Percentiles rank a stretch among this genome's conserved stretches.
Evolutionary conservation across 805 yeast genomes (phyloP).

Genomic region (Yamadazyma takamatsuzukensis): DNA sequence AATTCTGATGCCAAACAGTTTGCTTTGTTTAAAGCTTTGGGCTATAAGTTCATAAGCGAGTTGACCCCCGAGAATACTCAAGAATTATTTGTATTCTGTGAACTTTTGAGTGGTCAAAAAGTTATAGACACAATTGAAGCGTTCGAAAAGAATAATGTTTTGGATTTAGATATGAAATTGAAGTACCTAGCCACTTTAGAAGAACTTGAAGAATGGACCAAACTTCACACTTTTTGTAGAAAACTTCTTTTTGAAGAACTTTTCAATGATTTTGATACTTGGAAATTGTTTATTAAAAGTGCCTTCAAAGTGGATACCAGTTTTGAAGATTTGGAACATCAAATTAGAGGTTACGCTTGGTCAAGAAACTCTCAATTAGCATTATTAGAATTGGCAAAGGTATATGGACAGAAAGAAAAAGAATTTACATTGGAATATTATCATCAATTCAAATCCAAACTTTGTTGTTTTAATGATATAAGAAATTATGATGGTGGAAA

Average conservation of each 20-base stretch:
- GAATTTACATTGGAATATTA: constrained; percentile 41
- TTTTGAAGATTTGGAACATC: constrained; percentile 23
- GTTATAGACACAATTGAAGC: constrained; percentile 10
- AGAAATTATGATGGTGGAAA: constrained; percentile 19
- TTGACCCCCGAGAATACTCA: constrained; percentile 57
- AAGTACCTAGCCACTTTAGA: constrained; percentile 48
- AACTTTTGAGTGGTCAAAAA: constrained; percentile 10
- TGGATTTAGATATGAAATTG: constrained; percentile 63
- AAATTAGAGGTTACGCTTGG: constrained; percentile 8
- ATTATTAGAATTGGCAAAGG: constrained; percentile 19
- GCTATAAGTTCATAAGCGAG: constrained; percentile 52
- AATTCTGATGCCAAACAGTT: constrained; percentile 39
- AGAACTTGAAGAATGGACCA: constrained; percentile 38
- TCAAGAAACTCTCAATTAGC: constrained; percentile 30
- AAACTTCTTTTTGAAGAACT: constrained; percentile 42
- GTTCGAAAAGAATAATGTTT: constrained; percentile 15
- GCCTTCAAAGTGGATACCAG: constrained; percentile 30
- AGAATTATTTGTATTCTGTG: constrained; percentile 59
- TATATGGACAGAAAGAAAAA: constrained; percentile 19
- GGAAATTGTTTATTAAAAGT: constrained; percentile 55
- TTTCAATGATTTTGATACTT: constrained; percentile 75
- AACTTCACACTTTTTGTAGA: constrained; percentile 37
- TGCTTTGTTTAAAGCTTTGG: constrained; percentile 56
- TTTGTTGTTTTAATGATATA: constrained; percentile 65
- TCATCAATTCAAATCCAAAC: constrained; percentile 46